Evolutionary conservation across 176 grass and related monocot genomes (phyloP).

Genomic region (Coix lacrymajobi): DNA sequence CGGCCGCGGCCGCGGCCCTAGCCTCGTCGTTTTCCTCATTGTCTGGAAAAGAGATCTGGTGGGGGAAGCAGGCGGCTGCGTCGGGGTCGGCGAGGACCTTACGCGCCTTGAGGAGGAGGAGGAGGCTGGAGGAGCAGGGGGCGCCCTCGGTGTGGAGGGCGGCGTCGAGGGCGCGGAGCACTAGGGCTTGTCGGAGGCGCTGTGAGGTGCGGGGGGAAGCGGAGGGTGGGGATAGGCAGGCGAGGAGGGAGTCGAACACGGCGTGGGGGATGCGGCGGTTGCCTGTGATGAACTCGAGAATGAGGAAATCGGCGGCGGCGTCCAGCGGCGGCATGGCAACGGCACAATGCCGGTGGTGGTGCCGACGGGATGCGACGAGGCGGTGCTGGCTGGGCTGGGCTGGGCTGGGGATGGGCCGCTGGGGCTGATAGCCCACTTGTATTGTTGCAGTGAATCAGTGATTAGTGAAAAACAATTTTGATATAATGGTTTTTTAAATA

Average conservation of each 20-base stretch:
- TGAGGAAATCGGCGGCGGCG: conserved; percentile 21
- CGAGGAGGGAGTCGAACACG: conserved; percentile 14
- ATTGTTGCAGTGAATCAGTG: background rate
- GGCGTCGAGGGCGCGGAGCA: conserved; percentile 22
- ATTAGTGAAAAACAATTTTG: background rate
- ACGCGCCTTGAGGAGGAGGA: conserved; percentile 9
- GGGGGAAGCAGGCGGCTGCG: conserved; percentile 17
- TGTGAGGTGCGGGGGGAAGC: background rate
- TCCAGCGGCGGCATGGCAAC: background rate
- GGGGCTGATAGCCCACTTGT: background rate
- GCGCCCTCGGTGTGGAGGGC: background rate
- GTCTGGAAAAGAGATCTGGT: background rate
- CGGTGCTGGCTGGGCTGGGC: background rate
- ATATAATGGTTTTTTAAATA: background rate
- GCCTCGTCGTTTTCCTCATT: background rate
- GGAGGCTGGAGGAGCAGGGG: background rate
- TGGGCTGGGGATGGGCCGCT: background rate
- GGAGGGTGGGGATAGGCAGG: background rate
- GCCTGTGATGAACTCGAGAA: conserved; percentile 26
- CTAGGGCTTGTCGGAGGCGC: conserved; percentile 24
- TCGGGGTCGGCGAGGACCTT: conserved; percentile 17
- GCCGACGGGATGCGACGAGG: background rate
- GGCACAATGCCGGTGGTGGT: background rate
- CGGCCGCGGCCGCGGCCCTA: background rate
- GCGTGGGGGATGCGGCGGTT: conserved; percentile 14